A percentile compares a stretch with the other conserved stretches of the same genome.
phyloP scores from a whole-genome alignment of 495 filamentous ascomycete genomes.

The Cladorrhinum samala region DNA sequence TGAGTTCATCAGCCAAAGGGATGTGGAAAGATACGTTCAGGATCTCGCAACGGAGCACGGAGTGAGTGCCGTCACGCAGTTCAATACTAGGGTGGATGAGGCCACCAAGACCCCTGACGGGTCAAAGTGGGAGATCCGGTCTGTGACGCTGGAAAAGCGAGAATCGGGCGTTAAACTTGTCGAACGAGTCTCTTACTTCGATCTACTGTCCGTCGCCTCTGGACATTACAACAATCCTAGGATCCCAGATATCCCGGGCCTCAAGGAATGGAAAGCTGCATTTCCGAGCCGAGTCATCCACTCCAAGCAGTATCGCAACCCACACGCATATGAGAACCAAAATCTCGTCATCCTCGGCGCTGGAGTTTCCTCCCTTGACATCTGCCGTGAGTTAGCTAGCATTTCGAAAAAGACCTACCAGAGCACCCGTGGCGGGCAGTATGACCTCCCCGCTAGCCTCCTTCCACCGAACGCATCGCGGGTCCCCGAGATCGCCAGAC shows the following conservation, averaged over 20 bases:
- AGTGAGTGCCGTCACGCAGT: constrained; percentile 44
- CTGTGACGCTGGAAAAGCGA: constrained; percentile 29
- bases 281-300: constrained; percentile 50
- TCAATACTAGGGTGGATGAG: constrained; percentile 53
- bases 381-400: constrained; percentile 49
- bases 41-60: constrained; percentile 44
- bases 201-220: constrained; percentile 51
- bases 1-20: constrained; percentile 48
- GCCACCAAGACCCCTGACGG: constrained; percentile 38
- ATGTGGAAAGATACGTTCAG: constrained; percentile 55
- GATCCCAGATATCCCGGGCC: constrained; percentile 49
- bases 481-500: constrained; percentile 44
- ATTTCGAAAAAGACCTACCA: constrained; percentile 51
- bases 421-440: constrained; percentile 50
- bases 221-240: constrained; percentile 55
- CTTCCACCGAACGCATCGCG: constrained; percentile 44
- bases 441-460: constrained; percentile 45
- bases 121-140: constrained; percentile 45
- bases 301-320: constrained; percentile 55
- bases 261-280: constrained; percentile 45
- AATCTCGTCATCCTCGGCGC: constrained; percentile 56
- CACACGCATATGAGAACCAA: constrained; percentile 39
- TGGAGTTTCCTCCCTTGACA: constrained; percentile 55
- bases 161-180: constrained; percentile 6
- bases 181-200: constrained; percentile 37